Base-by-base conservation (phyloP, 2,329 filamentous ascomycete species). In the Penicillium aurantiogriseum region DNA sequence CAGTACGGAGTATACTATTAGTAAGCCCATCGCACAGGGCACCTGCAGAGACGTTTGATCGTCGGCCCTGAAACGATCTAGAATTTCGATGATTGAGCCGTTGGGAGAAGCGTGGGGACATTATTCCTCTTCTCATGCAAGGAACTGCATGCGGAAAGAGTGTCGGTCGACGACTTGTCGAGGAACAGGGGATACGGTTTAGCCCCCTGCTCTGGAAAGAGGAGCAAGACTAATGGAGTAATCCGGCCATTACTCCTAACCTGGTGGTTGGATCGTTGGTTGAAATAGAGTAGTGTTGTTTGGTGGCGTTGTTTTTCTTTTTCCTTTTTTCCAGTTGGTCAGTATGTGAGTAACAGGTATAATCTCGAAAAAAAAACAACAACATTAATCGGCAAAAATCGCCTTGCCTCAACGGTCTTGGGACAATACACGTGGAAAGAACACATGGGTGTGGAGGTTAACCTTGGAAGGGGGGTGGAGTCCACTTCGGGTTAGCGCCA, bases 31-130 rank as follows among this genome's bases (percentile, higher is more conserved):
- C 31, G 59, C 62, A 66, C 58, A 60, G 62, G 51, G 54, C 63
- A 60, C 51, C 43, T 52, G 53, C 60, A 54, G 48, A 51, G 57
- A 56, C 25, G 66, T 70, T 72, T 72, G 69, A 72, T 72, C 69
- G 66, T 61, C 70, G 54, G 10, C 33, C 46, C 60, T 71, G 70
- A 72, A 72, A 71, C 69, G 39, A 66, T 71, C 68, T 69, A 70
- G 69, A 72, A 69, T 31, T 54, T 63, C 54, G 33, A 58, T 44
- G 38, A 40, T 47, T 54, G 55, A 57, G 55, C 51, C 52, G 42
- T 47, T 47, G 51, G 5, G 29, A 53, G 50, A 51, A 56, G 33
- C 56, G 59, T 63, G 63, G 60, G 48, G 51, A 47, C 10, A 44
- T 43, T 36, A 29, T 46, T 29, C 15, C 38, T 45, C 43, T 23